Conservation (phyloP, 805 yeast genomes). For the Candida taoyuanica region DNA sequence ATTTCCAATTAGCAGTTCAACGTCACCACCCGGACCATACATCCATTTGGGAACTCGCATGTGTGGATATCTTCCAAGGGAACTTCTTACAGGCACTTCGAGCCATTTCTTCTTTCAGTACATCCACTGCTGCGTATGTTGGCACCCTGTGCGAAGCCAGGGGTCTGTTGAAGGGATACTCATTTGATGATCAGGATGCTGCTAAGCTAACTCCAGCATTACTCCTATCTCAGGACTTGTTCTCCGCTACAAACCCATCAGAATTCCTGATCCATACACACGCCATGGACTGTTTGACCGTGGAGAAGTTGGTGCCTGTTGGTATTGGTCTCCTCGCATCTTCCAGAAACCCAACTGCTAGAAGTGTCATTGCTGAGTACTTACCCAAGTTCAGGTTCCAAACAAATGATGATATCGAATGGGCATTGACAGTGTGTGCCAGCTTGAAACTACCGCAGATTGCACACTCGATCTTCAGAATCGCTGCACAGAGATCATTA, state of each 20-base stretch:
- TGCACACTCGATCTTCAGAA: conserved; percentile 46
- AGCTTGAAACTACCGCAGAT: conserved; percentile 56
- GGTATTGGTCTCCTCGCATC: conserved; percentile 61
- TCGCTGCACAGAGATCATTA: conserved; percentile 26
- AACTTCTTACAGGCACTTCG: conserved; percentile 55
- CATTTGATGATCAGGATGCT: conserved; percentile 23
- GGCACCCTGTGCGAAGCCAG: conserved; percentile 61
- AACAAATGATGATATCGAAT: conserved; percentile 73
- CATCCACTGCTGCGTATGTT: conserved; percentile 58
- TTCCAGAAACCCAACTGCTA: conserved; percentile 39
- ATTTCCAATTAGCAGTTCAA: conserved; percentile 33
- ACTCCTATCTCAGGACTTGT: conserved; percentile 26
- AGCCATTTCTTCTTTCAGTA: conserved; percentile 54
- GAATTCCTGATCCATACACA: conserved; percentile 52
- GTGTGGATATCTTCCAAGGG: conserved; percentile 51
- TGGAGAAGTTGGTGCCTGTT: conserved; percentile 54
- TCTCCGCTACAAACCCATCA: conserved; percentile 38
- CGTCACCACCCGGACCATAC: conserved; percentile 34
- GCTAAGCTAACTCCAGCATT: conserved; percentile 5
- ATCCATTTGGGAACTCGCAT: conserved; percentile 49
- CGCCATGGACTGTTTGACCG: conserved; percentile 49
- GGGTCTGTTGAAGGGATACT: conserved; percentile 46
- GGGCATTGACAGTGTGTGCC: conserved; percentile 73
- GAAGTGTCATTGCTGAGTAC: conserved; percentile 47
- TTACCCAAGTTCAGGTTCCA: conserved; percentile 57